Percentiles rank a stretch among this genome's conserved stretches.
Evolutionary conservation across 2,329 filamentous ascomycete species (phyloP).

Genomic region (Aspergillus chevalieri): DNA sequence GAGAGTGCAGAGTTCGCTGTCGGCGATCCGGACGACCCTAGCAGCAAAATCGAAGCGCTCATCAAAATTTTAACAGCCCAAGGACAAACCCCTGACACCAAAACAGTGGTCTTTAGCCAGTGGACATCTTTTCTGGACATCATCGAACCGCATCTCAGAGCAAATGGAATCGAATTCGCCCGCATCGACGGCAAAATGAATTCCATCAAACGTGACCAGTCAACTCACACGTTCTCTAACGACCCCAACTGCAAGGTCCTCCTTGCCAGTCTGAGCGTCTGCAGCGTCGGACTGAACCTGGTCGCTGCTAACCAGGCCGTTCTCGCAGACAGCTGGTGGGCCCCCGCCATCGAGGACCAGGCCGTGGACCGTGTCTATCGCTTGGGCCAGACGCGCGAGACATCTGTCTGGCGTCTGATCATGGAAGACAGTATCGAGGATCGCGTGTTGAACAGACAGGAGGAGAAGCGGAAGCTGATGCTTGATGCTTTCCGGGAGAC

Average conservation of each 20-base stretch:
- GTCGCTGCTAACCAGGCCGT: slow-evolving; percentile 82
- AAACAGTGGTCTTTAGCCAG: slow-evolving; percentile 76
- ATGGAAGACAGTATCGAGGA: slow-evolving; percentile 79
- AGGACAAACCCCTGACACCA: slow-evolving; percentile 58
- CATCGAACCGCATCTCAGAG: slow-evolving; percentile 61
- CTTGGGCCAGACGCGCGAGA: slow-evolving; percentile 72
- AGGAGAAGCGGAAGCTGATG: slow-evolving; percentile 71
- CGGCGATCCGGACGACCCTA: slow-evolving; percentile 60
- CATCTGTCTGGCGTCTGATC: slow-evolving; percentile 73
- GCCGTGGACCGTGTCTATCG: slow-evolving; percentile 83
- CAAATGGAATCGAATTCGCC: slow-evolving; percentile 56
- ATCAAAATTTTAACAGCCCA: slow-evolving; percentile 68
- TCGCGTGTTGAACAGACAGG: slow-evolving; percentile 69
- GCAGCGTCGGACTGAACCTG: slow-evolving; percentile 79
- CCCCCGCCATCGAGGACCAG: slow-evolving; percentile 86
- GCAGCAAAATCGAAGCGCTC: slow-evolving; percentile 76
- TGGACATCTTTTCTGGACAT: slow-evolving; percentile 75
- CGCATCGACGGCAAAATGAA: slow-evolving; percentile 79
- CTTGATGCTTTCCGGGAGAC: slow-evolving; percentile 74
- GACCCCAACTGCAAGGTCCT: slow-evolving; percentile 66
- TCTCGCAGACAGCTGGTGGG: slow-evolving; percentile 83
- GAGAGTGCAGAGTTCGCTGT: slow-evolving; percentile 44
- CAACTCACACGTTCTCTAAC: slow-evolving; percentile 61
- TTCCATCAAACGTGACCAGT: slow-evolving; percentile 62
- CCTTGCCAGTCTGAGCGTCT: slow-evolving; percentile 75